These are phyloP conservation scores for Delphinella strobiligena DNA, from an alignment of 2,329 filamentous ascomycete genomes.

Conservation along the genomic window DNA sequence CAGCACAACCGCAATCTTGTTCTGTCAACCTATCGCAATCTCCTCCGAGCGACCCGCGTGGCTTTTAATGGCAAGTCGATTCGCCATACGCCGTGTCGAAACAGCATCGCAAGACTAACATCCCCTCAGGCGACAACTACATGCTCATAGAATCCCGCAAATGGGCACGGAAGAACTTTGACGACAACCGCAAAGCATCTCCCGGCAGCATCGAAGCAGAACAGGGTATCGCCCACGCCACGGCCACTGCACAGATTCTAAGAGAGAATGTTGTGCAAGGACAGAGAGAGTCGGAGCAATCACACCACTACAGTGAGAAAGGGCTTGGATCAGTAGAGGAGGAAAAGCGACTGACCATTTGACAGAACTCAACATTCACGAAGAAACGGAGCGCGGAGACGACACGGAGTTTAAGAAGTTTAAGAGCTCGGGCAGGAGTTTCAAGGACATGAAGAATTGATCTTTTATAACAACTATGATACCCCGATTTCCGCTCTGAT, in stretches of 20 bases:
- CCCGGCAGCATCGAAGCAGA: conserved; percentile 46
- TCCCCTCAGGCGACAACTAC: conserved; percentile 50
- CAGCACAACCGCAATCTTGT: conserved; percentile 41
- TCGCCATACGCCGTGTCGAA: conserved; percentile 3
- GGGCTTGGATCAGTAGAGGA: conserved; percentile 17
- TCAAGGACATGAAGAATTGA: conserved; percentile 28
- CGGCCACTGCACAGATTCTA: conserved; percentile 71
- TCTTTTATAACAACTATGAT: conserved; percentile 8
- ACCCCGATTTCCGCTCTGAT: too few relatives aligned
- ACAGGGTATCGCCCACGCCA: conserved; percentile 62
- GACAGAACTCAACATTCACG: conserved; percentile 74
- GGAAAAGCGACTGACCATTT: conserved; percentile 1
- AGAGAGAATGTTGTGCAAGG: conserved; percentile 84
- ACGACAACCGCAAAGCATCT: conserved; percentile 49
- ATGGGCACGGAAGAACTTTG: conserved; percentile 65
- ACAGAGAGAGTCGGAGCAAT: conserved; percentile 4
- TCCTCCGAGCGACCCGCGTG: conserved; percentile 68
- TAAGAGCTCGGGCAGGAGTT: conserved; percentile 25
- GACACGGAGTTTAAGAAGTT: conserved; percentile 77
- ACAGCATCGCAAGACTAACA: background rate
- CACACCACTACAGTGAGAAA: conserved; percentile 8
- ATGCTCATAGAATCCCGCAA: conserved; percentile 58
- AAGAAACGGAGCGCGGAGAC: conserved; percentile 81
- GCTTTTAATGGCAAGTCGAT: conserved; percentile 62
- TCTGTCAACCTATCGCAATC: conserved; percentile 63